phyloP scores from a whole-genome alignment of 2,329 filamentous ascomycete species.

The Calonectria hongkongensis region DNA sequence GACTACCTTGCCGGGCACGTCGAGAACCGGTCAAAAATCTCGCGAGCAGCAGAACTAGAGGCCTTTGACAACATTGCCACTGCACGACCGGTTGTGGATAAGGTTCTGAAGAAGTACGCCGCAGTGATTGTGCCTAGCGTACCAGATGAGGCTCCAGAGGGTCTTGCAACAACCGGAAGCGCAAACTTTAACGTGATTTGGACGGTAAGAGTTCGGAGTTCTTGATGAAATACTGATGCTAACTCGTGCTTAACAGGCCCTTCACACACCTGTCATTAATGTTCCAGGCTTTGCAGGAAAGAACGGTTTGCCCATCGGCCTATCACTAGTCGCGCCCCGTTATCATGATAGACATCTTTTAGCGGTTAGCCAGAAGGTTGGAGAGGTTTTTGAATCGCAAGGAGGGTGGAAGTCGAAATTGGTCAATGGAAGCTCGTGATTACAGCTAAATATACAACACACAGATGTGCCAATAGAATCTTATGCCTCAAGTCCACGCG shows the following conservation, averaged over 20 bases:
- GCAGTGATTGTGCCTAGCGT: slow-evolving; percentile 76
- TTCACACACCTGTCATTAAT: slow-evolving; percentile 78
- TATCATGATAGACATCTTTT: slow-evolving; percentile 68
- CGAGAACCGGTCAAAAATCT: slow-evolving; percentile 66
- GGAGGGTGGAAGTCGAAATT: slow-evolving; percentile 48
- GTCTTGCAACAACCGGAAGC: slow-evolving; percentile 71
- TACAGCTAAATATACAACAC: neutral
- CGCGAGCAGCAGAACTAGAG: slow-evolving; percentile 68
- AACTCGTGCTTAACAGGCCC: slow-evolving; percentile 53
- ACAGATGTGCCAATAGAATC: too few relatives aligned
- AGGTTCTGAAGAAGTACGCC: slow-evolving; percentile 69
- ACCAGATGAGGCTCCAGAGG: slow-evolving; percentile 75
- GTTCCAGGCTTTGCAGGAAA: slow-evolving; percentile 76
- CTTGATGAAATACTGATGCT: neutral
- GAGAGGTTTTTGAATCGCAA: slow-evolving; percentile 56
- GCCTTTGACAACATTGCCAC: slow-evolving; percentile 73
- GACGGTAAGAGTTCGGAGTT: slow-evolving; percentile 69
- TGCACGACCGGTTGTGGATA: slow-evolving; percentile 73
- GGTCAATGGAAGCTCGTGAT: neutral
- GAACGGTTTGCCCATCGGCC: slow-evolving; percentile 72
- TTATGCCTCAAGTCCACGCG: too few relatives aligned
- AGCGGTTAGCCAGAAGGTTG: slow-evolving; percentile 61
- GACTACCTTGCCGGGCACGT: slow-evolving; percentile 69
- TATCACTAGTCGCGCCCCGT: slow-evolving; percentile 69
- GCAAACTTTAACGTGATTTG: slow-evolving; percentile 70